Evolutionary conservation across 2,329 filamentous ascomycete genomes (phyloP).

Genomic region (Beauveria caledonica): DNA sequence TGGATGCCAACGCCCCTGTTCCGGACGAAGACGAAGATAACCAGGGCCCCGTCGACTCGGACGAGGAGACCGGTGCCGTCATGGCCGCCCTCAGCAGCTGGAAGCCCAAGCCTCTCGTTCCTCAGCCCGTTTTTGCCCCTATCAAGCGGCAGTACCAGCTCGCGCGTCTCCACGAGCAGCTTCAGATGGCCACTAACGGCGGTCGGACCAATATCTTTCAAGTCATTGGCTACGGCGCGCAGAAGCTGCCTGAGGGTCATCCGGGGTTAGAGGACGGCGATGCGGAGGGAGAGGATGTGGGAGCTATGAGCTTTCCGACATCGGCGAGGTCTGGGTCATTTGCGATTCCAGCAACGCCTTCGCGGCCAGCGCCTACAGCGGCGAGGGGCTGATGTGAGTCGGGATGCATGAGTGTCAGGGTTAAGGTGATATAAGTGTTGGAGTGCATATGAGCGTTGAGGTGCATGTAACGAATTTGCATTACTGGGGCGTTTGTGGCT

Average conservation of each 20-base stretch:
- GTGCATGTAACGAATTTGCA: not conserved
- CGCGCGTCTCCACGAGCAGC: constrained; percentile 54
- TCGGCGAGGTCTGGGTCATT: constrained; percentile 29
- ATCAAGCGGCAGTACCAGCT: constrained; percentile 57
- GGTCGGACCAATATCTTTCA: constrained; percentile 58
- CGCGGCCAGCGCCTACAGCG: not conserved
- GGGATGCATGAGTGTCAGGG: not conserved
- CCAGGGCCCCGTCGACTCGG: constrained; percentile 77
- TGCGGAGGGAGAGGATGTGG: constrained; percentile 49
- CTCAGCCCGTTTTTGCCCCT: constrained; percentile 53
- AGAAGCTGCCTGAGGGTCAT: constrained; percentile 44
- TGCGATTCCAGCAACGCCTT: constrained; percentile 7
- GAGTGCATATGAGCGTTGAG: not conserved
- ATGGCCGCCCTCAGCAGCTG: constrained; percentile 74
- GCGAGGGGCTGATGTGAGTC: constrained; percentile 1
- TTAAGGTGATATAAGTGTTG: not conserved
- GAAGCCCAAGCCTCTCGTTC: constrained; percentile 68
- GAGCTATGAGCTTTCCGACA: constrained; percentile 28
- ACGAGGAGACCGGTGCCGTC: constrained; percentile 85
- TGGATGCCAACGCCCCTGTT: constrained; percentile 86
- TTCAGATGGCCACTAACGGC: constrained; percentile 58
- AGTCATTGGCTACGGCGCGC: constrained; percentile 47
- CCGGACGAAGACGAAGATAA: constrained; percentile 80
- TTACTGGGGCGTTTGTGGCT: not conserved
- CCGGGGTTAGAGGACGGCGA: constrained; percentile 39